Percentiles rank a stretch among this genome's conserved stretches.
phyloP scores from a whole-genome alignment of 2,329 filamentous ascomycete species.

The Scedosporium boydii region DNA sequence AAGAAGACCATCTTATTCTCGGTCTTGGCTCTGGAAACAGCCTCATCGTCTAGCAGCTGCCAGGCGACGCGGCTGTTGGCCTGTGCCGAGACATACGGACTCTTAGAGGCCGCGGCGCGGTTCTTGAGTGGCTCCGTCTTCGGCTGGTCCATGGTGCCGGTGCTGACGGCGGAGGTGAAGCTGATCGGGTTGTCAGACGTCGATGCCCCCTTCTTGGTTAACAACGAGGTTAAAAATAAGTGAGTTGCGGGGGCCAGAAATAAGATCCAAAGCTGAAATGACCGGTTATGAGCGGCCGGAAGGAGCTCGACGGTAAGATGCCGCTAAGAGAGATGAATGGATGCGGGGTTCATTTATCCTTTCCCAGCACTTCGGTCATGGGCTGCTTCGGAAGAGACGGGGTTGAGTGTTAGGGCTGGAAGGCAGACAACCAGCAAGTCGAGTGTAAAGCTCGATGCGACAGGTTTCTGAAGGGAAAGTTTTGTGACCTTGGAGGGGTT shows the following conservation, averaged over 20 bases:
- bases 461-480: not conserved
- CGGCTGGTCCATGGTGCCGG: conserved; percentile 2
- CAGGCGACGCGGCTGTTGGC: conserved; percentile 77
- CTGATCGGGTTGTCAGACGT: not conserved
- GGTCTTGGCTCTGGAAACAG: conserved; percentile 64
- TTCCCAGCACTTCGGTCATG: not conserved
- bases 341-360: not conserved
- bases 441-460: not conserved
- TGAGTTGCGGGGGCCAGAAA: not conserved
- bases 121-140: conserved; percentile 16
- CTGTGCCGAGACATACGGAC: conserved; percentile 59
- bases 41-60: conserved; percentile 77
- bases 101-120: conserved; percentile 28
- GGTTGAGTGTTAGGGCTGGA: not conserved
- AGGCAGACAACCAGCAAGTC: not conserved
- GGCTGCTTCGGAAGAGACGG: not conserved
- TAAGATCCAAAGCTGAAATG: not conserved
- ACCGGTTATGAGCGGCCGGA: not conserved
- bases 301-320: not conserved
- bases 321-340: not conserved
- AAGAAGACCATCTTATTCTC: conserved; percentile 87
- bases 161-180: not conserved
- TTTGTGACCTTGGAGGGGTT: not conserved
- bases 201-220: not conserved
- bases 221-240: not conserved